Evolutionary conservation across 2,329 filamentous ascomycete species (phyloP).

Genomic region (Penicillium sp.): DNA sequence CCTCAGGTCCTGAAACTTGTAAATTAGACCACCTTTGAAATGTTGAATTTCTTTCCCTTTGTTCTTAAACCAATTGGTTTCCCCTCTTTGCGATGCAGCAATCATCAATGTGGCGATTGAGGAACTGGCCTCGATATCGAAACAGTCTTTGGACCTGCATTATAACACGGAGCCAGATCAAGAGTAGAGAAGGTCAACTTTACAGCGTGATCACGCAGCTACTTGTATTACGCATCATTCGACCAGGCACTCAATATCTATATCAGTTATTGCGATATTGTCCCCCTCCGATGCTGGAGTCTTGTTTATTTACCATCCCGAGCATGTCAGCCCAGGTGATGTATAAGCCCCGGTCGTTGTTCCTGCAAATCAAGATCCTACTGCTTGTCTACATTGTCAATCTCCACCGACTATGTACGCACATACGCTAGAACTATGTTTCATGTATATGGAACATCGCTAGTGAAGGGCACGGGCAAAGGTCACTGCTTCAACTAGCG

Average conservation of each 20-base stretch:
- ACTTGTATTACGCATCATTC: neutral
- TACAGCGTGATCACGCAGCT: neutral
- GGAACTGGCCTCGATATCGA: neutral
- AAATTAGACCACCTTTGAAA: slow-evolving; percentile 32
- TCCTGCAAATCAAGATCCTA: neutral
- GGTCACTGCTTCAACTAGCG: neutral
- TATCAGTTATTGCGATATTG: neutral
- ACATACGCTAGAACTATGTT: neutral
- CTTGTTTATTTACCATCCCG: neutral
- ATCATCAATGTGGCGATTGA: too few relatives aligned
- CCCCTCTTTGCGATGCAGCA: neutral
- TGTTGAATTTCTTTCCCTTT: slow-evolving; percentile 25
- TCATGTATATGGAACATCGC: neutral
- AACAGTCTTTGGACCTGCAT: neutral
- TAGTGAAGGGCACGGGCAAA: neutral
- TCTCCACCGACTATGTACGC: neutral
- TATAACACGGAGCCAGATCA: neutral
- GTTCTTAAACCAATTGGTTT: slow-evolving; percentile 1
- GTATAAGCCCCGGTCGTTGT: neutral
- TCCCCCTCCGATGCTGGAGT: neutral
- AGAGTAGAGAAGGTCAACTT: neutral
- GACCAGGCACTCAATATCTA: too few relatives aligned
- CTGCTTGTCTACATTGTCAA: neutral
- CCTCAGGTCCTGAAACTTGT: slow-evolving; percentile 32
- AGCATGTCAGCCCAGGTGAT: neutral